phyloP scores from a whole-genome alignment of 129 eudicot genomes.

The Centella asiatica region DNA sequence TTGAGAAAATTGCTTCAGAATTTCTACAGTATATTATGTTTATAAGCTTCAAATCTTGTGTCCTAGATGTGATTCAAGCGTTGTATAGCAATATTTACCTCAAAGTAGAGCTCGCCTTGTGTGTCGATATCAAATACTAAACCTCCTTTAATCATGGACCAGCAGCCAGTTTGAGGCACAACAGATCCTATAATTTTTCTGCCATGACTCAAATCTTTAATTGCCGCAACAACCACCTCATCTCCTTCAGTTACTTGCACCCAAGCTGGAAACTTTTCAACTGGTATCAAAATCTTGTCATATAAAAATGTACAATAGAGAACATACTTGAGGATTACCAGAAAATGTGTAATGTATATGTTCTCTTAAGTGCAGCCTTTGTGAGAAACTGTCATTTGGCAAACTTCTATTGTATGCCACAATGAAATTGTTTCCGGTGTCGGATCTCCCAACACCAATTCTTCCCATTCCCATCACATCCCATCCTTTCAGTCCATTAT shows the following conservation, averaged over 20 bases:
- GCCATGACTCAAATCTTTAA: conserved; percentile 1
- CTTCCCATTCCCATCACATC: conserved; percentile 14
- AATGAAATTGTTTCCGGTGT: conserved; percentile 27
- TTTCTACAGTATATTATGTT: too few relatives aligned
- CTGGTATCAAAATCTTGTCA: not conserved
- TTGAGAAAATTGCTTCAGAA: too few relatives aligned
- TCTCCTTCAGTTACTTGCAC: conserved; percentile 25
- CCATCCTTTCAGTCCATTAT: conserved; percentile 24
- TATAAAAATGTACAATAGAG: not conserved
- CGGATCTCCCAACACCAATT: conserved; percentile 10
- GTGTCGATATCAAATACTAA: conserved; percentile 4
- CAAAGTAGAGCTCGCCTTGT: conserved; percentile 10
- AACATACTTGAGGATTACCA: not conserved
- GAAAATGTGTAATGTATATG: conserved; percentile 24
- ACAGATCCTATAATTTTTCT: conserved; percentile 15
- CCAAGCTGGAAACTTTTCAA: conserved; percentile 28
- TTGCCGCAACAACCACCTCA: conserved; percentile 18
- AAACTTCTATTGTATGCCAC: conserved; percentile 18
- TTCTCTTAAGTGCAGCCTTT: conserved; percentile 9
- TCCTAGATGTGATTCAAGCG: too few relatives aligned
- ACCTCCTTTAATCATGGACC: conserved; percentile 50
- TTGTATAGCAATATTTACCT: too few relatives aligned
- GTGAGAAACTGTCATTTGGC: conserved; percentile 22
- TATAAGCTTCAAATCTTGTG: too few relatives aligned
- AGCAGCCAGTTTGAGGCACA: conserved; percentile 31